Conservation (phyloP, 495 filamentous ascomycete species). For the Haplographium delicatum region DNA sequence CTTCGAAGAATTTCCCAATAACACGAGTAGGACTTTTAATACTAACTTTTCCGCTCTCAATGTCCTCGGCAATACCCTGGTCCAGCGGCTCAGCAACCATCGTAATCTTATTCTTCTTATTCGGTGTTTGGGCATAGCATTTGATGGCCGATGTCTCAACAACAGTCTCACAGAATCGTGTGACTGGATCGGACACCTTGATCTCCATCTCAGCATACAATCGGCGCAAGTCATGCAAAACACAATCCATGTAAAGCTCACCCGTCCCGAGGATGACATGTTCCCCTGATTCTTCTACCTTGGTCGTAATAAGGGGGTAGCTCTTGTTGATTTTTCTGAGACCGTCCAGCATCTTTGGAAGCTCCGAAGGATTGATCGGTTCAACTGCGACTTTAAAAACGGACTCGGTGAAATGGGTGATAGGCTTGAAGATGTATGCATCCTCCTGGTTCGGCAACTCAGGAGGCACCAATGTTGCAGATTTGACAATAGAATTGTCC, state of each 20-base stretch:
- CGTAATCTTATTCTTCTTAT: constrained; percentile 99
- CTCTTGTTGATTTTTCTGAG: constrained; percentile 95
- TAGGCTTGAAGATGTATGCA: constrained; percentile 87
- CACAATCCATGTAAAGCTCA: constrained; percentile 98
- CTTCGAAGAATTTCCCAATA: constrained; percentile 94
- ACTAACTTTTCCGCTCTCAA: constrained; percentile 81
- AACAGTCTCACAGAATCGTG: constrained; percentile 96
- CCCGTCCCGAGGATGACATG: constrained; percentile 93
- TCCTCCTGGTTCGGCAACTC: constrained; percentile 82
- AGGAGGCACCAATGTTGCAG: constrained; percentile 85
- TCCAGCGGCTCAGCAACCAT: constrained; percentile 97
- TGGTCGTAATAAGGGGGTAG: constrained; percentile 91
- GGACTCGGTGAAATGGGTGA: constrained; percentile 93
- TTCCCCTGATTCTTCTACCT: constrained; percentile 98
- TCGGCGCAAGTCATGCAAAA: constrained; percentile 86
- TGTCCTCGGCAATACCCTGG: constrained; percentile 90
- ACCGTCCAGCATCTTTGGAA: constrained; percentile 99
- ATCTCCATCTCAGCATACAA: constrained; percentile 99
- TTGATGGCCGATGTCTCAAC: constrained; percentile 96
- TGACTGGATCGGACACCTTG: constrained; percentile 96
- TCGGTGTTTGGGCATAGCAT: constrained; percentile 95
- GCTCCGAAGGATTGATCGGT: constrained; percentile 94
- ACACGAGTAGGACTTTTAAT: constrained; percentile 92
- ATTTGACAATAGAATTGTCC: constrained; percentile 98
- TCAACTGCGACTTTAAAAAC: constrained; percentile 98